Base-by-base conservation (phyloP, 2,329 filamentous ascomycete species). In the Albifimbria verrucaria region DNA sequence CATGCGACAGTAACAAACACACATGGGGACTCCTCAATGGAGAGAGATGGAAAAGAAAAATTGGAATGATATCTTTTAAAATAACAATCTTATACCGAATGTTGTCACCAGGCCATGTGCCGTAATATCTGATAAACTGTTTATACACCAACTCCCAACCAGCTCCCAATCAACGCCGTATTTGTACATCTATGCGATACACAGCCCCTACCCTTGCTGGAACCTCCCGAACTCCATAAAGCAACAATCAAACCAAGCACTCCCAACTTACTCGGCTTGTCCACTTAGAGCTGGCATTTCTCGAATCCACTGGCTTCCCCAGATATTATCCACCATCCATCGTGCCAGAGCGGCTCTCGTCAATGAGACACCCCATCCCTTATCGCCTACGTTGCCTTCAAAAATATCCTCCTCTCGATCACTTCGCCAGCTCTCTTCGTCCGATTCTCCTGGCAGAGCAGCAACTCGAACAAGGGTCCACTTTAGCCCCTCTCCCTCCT, bases 321-420 rank as follows among this genome's bases (percentile, higher is more conserved):
- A 48, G 25, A 48, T 48, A 21, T 48, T 48, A 36, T 48, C 46
- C 17, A 48, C 46, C 46, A 48, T 48, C 46, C 46, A 48, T 18
- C 21, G 32, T 10, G 46, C 26, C 46, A 48, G 7, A 4, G 46
- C 46, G 24, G 46, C 46, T 22, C 25, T 26, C 10, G 46, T 11
- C 11, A 18, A n/a, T 15, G 26, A 32, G 24, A 48, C 4, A 4
- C 46, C 46, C 46, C 46, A 48, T 18, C 46, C 46, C 25, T 48
- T 48, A 26, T 48, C 25, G 15, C 46, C 46, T 2, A 48, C 12
- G 20, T 20, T 48, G 4, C 46, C 46, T 36, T 48, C 46, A 18
- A 18, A 48, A 3, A 48, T 11, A 4, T 48, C 25, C 17, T 48
- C 46, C n/a, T 7, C 25, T 36, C 46, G 24, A 17, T 36, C 26